A percentile compares a stretch with the other conserved stretches of the same genome.
Conservation (phyloP, 768 basidiomycete genomes). For the Pisolithus marmoratus region DNA sequence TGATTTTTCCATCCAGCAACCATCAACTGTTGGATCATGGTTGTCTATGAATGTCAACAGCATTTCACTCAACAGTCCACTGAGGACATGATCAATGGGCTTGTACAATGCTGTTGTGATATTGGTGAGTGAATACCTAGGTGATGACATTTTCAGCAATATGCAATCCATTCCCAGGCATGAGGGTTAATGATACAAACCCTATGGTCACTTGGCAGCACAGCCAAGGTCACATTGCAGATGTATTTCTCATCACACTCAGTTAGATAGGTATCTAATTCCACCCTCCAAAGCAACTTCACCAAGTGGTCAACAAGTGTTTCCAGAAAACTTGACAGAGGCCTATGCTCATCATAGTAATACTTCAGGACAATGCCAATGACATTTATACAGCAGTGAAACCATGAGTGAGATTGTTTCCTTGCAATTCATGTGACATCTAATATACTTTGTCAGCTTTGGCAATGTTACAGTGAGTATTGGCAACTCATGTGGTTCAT, state of each 20-base stretch:
- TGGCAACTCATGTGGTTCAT: slow-evolving; percentile 36
- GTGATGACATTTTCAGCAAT: neutral
- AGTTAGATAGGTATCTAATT: neutral
- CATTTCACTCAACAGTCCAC: slow-evolving; percentile 49
- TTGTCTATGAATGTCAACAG: too few relatives aligned
- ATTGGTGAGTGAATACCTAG: slow-evolving; percentile 49
- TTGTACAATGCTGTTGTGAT: slow-evolving; percentile 42
- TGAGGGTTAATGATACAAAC: slow-evolving; percentile 41
- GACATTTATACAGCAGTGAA: too few relatives aligned
- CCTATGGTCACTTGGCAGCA: slow-evolving; percentile 50
- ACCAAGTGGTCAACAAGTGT: slow-evolving; percentile 44
- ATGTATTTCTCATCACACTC: slow-evolving; percentile 25
- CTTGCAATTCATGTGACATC: too few relatives aligned
- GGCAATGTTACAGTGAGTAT: too few relatives aligned
- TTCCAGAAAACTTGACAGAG: slow-evolving; percentile 32
- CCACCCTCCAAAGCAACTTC: slow-evolving; percentile 38
- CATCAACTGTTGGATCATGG: slow-evolving; percentile 57
- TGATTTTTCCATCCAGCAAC: slow-evolving; percentile 52
- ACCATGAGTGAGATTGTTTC: too few relatives aligned
- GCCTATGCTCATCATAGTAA: slow-evolving; percentile 57
- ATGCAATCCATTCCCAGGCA: slow-evolving; percentile 40
- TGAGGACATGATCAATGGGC: slow-evolving; percentile 48
- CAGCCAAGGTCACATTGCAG: slow-evolving; percentile 48
- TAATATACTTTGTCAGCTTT: too few relatives aligned
- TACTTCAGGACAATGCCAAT: too few relatives aligned